A percentile compares a stretch with the other conserved stretches of the same genome.
Conservation (phyloP, 495 filamentous ascomycete genomes). For the Penicillium desertorum region DNA sequence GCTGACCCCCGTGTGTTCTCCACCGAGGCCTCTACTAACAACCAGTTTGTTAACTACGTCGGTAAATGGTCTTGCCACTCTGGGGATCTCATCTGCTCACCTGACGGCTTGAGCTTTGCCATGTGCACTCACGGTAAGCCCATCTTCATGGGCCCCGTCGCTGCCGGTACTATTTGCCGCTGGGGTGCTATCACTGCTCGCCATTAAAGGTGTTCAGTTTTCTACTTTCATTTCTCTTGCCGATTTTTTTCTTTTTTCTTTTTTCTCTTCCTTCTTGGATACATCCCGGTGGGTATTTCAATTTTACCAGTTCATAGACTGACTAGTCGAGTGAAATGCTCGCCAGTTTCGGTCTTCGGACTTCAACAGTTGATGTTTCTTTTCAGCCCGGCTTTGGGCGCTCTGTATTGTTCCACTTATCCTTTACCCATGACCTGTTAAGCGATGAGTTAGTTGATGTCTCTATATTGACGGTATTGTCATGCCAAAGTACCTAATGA, state of each 20-base stretch:
- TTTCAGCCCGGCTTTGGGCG: neutral
- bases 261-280: constrained; percentile 3
- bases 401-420: constrained; percentile 1
- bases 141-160: constrained; percentile 43
- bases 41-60: constrained; percentile 20
- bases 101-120: constrained; percentile 39
- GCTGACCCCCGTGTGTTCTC: constrained; percentile 15
- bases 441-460: constrained; percentile 8
- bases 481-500: constrained; percentile 7
- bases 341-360: neutral
- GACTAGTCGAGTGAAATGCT: neutral
- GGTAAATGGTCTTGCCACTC: constrained; percentile 23
- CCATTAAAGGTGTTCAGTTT: constrained; percentile 1
- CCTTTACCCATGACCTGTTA: neutral
- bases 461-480: neutral
- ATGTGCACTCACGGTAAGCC: constrained; percentile 36
- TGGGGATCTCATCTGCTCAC: constrained; percentile 39
- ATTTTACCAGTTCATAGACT: neutral
- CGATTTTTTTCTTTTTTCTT: constrained; percentile 1
- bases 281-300: neutral
- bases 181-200: constrained; percentile 32
- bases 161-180: constrained; percentile 40
- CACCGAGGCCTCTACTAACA: constrained; percentile 21
- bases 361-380: neutral
- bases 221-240: neutral